Percentiles rank a stretch among this genome's conserved stretches.
phyloP scores from a whole-genome alignment of 768 basidiomycete genomes.

The Termitomyces eurrhizus region DNA sequence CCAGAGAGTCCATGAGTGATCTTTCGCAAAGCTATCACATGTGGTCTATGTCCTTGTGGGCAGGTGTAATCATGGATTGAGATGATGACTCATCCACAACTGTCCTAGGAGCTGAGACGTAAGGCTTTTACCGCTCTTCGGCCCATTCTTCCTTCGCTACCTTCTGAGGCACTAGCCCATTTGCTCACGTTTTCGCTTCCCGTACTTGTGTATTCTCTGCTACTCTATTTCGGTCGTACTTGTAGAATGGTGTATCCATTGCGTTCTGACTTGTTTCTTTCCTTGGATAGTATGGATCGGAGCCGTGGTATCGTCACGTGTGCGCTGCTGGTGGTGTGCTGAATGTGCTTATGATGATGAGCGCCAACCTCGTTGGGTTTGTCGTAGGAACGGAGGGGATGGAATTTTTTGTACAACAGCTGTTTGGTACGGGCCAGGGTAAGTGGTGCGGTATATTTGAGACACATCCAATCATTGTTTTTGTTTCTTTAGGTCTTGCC shows the following conservation, averaged over 20 bases:
- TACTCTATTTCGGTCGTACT: neutral
- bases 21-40: neutral
- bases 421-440: conserved; percentile 71
- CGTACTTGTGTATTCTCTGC: neutral
- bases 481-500: conserved; percentile 44
- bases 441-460: conserved; percentile 11
- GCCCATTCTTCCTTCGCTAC: neutral
- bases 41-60: neutral
- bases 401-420: conserved; percentile 54
- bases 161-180: neutral
- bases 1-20: neutral
- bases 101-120: neutral
- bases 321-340: conserved; percentile 78
- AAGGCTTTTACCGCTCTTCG: neutral
- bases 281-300: conserved; percentile 53
- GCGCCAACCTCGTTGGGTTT: conserved; percentile 93
- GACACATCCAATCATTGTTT: neutral
- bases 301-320: conserved; percentile 81
- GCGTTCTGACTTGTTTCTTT: neutral
- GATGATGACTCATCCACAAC: neutral
- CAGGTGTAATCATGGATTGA: neutral
- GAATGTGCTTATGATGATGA: conserved; percentile 87
- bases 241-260: neutral
- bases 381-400: conserved; percentile 86
- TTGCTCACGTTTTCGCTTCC: neutral